Base-by-base conservation (phyloP, 495 filamentous ascomycete species). In the Staphylotrichum tortipilum region DNA sequence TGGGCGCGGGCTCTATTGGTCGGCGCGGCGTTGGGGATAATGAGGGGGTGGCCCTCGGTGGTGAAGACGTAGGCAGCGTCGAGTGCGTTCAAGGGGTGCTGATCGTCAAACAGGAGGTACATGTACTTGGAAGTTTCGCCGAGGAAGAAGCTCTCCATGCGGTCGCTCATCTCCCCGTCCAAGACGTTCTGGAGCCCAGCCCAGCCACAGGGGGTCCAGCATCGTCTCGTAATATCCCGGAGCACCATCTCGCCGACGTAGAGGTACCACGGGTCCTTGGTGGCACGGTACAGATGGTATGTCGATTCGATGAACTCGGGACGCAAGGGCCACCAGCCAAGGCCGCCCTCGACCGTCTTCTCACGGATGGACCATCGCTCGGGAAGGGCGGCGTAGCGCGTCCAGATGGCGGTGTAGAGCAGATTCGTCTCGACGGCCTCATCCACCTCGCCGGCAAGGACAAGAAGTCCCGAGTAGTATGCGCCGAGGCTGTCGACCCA, bases 141-240 rank as follows among this genome's bases (percentile, higher is more conserved):
- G 2, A 97, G 74, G 64, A 95, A 97, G 72, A 98, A 98, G 66
- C 92, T 97, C 70, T 98, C 92, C 92, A 98, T 98, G 15, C 92
- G 84, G 61, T 98, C 92, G 59, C 78, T 90, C 61, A 85, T 82
- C 64, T 96, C 86, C 0, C 91, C 94, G 35, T 78, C 89, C 26
- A 84, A 73, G 9, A 98, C 92, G 67, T 97, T 87, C 57, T 94
- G 85, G n/a, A 98, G 74, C 0, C 91, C 91, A 5, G 92, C 86
- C 89, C 89, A 97, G 43, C 92, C 92, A 60, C 92, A 98, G 44
- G 80, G 79, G 2, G 89, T 89, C 87, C 88, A 94, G 65, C 92
- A 98, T 35, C 94, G 78, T 37, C 87, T 73, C 53, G 86, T 85
- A 55, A 98, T 83, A 62, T 98, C 92, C 34, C 85, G 78, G 50